Percentiles rank a stretch among this genome's conserved stretches.
phyloP scores from a whole-genome alignment of 805 yeast species.

The Komagataella mondaviorum region DNA sequence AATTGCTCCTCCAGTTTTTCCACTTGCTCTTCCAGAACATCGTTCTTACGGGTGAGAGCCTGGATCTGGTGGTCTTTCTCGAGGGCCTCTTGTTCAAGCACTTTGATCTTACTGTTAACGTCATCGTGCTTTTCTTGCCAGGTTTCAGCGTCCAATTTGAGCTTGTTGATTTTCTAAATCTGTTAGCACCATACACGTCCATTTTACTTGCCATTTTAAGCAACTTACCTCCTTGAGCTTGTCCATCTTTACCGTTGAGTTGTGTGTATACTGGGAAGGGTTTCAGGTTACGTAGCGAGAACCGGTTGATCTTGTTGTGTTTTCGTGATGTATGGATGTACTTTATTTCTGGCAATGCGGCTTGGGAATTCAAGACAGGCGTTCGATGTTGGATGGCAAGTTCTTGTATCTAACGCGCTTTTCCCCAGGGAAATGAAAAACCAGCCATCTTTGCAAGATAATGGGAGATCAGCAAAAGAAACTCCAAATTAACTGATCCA shows the following conservation, averaged over 20 bases:
- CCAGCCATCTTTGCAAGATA: not conserved
- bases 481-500: not conserved
- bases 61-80: slow-evolving; percentile 94
- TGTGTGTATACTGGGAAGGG: not conserved
- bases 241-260: slow-evolving; percentile 20
- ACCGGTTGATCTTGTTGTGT: not conserved
- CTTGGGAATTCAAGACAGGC: too few species aligned
- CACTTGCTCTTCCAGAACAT: slow-evolving; percentile 69
- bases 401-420: not conserved
- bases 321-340: not conserved
- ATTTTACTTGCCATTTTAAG: not conserved
- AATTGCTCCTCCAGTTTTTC: slow-evolving; percentile 70
- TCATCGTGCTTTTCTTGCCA: slow-evolving; percentile 98
- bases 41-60: slow-evolving; percentile 84
- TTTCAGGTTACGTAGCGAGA: not conserved
- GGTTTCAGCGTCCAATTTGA: slow-evolving; percentile 88
- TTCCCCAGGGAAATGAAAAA: not conserved
- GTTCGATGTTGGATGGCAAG: not conserved
- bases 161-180: slow-evolving; percentile 64
- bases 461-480: not conserved
- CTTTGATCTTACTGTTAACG: slow-evolving; percentile 65
- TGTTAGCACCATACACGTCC: not conserved
- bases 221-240: slow-evolving; percentile 33
- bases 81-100: slow-evolving; percentile 80
- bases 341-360: too few species aligned